Percentiles rank a stretch among this genome's conserved stretches.
Evolutionary conservation across 2,329 filamentous ascomycete species (phyloP).

Genomic region (Sarocladiaceae sp.): DNA sequence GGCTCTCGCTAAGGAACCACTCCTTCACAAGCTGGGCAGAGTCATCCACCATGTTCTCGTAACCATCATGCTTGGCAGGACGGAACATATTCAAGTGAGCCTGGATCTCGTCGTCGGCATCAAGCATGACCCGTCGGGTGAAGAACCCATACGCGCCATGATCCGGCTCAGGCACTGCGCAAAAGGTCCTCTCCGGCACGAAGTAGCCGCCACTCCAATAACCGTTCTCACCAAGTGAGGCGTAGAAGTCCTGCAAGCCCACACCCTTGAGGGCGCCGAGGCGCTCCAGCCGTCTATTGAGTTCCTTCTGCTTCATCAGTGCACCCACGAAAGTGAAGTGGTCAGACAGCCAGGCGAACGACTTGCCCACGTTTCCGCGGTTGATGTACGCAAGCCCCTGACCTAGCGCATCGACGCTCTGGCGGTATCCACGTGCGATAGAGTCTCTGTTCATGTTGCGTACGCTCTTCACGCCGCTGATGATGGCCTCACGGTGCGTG

Average conservation of each 20-base stretch:
- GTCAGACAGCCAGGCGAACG: conserved; percentile 71
- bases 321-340: conserved; percentile 84
- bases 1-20: conserved; percentile 47
- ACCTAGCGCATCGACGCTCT: conserved; percentile 41
- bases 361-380: conserved; percentile 54
- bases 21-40: conserved; percentile 50
- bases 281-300: conserved; percentile 59
- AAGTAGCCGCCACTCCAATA: conserved; percentile 54
- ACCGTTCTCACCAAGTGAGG: conserved; percentile 65
- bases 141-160: conserved; percentile 36
- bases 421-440: conserved; percentile 41
- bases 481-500: conserved; percentile 65
- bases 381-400: conserved; percentile 53
- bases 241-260: conserved; percentile 70
- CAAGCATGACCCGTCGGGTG: conserved; percentile 54
- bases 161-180: conserved; percentile 56
- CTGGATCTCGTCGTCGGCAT: conserved; percentile 61
- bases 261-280: conserved; percentile 56
- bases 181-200: conserved; percentile 70
- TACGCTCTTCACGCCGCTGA: conserved; percentile 38
- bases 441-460: conserved; percentile 41
- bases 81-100: conserved; percentile 66
- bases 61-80: conserved; percentile 54
- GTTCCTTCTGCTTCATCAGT: conserved; percentile 65
- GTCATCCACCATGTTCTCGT: conserved; percentile 55